phyloP scores from a whole-genome alignment of 2,329 filamentous ascomycete species.

The Hortaea werneckii region DNA sequence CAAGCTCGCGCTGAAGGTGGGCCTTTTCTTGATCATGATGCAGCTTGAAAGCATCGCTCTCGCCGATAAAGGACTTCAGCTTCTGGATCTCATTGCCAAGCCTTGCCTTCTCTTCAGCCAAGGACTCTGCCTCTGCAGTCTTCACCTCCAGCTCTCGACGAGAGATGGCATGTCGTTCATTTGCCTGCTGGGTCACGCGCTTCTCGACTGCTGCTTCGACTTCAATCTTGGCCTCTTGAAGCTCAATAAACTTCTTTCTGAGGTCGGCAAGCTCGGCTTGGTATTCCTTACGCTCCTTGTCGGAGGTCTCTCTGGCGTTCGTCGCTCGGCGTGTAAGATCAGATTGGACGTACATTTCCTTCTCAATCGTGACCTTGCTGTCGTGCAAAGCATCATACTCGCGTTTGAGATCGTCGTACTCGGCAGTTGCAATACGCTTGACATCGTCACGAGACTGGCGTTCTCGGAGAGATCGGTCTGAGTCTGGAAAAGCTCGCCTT shows the following conservation, averaged over 20 bases:
- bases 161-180: conserved; percentile 68
- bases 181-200: conserved; percentile 64
- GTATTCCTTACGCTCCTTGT: conserved; percentile 81
- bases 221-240: conserved; percentile 75
- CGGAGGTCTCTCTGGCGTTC: conserved; percentile 67
- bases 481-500: conserved; percentile 70
- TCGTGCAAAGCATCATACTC: conserved; percentile 84
- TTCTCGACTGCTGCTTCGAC: conserved; percentile 74
- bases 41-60: conserved; percentile 79
- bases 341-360: conserved; percentile 92
- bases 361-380: conserved; percentile 93
- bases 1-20: conserved; percentile 78
- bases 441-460: conserved; percentile 91
- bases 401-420: conserved; percentile 68
- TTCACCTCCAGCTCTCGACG: conserved; percentile 72
- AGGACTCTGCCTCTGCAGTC: conserved; percentile 63
- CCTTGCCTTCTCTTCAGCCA: conserved; percentile 67
- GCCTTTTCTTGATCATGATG: conserved; percentile 93
- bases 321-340: conserved; percentile 79
- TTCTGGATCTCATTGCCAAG: conserved; percentile 73
- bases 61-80: conserved; percentile 75
- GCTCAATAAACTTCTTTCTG: conserved; percentile 70
- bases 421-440: conserved; percentile 80
- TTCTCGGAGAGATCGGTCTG: conserved; percentile 86
- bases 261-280: conserved; percentile 75